Evolutionary conservation across 306 rosid genomes (phyloP), one percentile per base, ranked within the genome.

Genomic region (Mucuna pruriens): DNA sequence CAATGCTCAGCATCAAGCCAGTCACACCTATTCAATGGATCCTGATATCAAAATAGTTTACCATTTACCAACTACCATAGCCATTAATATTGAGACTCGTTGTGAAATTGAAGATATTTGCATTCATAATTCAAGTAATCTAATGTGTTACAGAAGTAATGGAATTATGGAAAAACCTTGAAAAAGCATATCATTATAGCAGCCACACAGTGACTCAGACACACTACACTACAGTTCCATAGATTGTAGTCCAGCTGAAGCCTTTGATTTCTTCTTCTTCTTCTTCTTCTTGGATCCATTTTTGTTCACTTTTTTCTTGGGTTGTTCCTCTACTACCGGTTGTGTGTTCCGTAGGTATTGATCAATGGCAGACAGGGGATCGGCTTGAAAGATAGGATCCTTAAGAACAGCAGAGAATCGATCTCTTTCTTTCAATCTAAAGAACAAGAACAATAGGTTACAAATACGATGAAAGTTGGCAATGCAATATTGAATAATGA

Each of bases 351-450:
- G 84, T 60, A 93, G 78, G 66, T 92, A 90, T 58, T 86, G 88
- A 65, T 80, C 69, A 69, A 91, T 86, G 78, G 92, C 90, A 58
- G 82, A 84, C n/a, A 88, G 13, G 26, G 97, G 94, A 85, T 93
- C 88, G 5, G 55, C 75, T 85, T 79, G 88, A 89, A 89, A 90
- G 10, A 69, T 58, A 12, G 89, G 90, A 83, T 91, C 78, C 54
- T 74, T 83, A 51, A 93, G 93, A 87, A 91, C 87, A 4, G 76
- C 74, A 46, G 58, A 82, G 84, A 93, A 38, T 39, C 85, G 89
- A 76, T 69, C 73, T 77, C 78, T 88, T 87, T 95, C 99, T 80
- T 86, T 86, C 90, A 88, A 78, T 84, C 99, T 93, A 89, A 86
- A 26, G 74, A 57, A 81, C 65, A 76, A 13, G n/a, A 20, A 78